phyloP scores from a whole-genome alignment of 768 basidiomycete species.

The Daedaleopsis sinensis region DNA sequence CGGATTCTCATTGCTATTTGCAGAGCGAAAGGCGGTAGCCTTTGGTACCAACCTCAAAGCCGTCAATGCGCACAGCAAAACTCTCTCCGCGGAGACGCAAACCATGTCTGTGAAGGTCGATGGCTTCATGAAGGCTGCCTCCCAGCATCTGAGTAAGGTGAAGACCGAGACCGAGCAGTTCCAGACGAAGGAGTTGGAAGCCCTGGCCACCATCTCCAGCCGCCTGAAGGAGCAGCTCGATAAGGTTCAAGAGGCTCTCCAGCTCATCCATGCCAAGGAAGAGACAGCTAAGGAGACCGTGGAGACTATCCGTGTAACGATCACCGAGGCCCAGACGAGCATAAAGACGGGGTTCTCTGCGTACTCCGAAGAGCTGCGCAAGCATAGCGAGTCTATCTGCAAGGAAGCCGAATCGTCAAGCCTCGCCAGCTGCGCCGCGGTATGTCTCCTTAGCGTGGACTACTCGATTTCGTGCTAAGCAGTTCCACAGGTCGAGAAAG shows the following conservation, averaged over 20 bases:
- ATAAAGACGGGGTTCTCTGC: slow-evolving; percentile 53
- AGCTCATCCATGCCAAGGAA: slow-evolving; percentile 59
- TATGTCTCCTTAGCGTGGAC: slow-evolving; percentile 27
- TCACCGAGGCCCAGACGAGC: slow-evolving; percentile 55
- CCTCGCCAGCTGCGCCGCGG: slow-evolving; percentile 48
- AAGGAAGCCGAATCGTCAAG: slow-evolving; percentile 47
- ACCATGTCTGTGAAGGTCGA: slow-evolving; percentile 60
- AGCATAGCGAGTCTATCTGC: slow-evolving; percentile 51
- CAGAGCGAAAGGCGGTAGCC: slow-evolving; percentile 74
- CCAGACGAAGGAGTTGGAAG: slow-evolving; percentile 57
- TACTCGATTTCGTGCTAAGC: not conserved
- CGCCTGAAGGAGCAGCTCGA: slow-evolving; percentile 62
- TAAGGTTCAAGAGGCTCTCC: slow-evolving; percentile 53
- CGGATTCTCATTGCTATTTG: not conserved
- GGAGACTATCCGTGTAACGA: slow-evolving; percentile 44
- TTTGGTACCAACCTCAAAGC: slow-evolving; percentile 66
- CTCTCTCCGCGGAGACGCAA: slow-evolving; percentile 56
- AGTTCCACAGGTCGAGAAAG: slow-evolving; percentile 49
- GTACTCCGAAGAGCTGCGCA: slow-evolving; percentile 60
- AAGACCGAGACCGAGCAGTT: slow-evolving; percentile 59
- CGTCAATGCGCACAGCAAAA: slow-evolving; percentile 63
- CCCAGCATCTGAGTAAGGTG: slow-evolving; percentile 55
- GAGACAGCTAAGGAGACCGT: slow-evolving; percentile 56
- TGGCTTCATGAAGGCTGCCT: slow-evolving; percentile 60
- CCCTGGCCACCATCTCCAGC: slow-evolving; percentile 50